Conservation (phyloP, 495 filamentous ascomycete species). For the Neurospora terricola region DNA sequence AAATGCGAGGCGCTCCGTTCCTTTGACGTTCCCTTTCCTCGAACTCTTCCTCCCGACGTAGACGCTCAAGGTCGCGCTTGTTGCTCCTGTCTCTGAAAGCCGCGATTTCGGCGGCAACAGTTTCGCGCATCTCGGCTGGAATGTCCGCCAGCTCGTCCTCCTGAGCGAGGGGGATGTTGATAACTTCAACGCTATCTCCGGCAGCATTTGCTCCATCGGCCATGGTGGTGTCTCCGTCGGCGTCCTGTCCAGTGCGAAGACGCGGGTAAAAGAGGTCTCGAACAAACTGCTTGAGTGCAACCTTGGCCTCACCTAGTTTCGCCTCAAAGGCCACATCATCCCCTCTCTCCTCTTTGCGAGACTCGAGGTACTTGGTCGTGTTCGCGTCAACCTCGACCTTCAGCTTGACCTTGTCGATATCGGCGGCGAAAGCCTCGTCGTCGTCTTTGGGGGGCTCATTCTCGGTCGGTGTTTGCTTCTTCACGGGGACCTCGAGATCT, state of each 20-base stretch:
- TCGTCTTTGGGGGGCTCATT: constrained; percentile 31
- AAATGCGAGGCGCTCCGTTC: constrained; percentile 53
- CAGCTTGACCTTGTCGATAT: constrained; percentile 59
- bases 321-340: constrained; percentile 60
- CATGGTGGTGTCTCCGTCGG: constrained; percentile 61
- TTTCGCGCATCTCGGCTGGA: constrained; percentile 93
- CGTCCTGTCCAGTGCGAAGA: constrained; percentile 38
- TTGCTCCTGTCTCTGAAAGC: constrained; percentile 89
- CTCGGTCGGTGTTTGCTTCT: constrained; percentile 50
- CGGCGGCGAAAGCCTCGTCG: constrained; percentile 43
- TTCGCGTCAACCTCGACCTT: constrained; percentile 74
- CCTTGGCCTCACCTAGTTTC: constrained; percentile 56
- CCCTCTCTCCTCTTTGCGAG: constrained; percentile 55
- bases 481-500: constrained; percentile 76
- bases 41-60: constrained; percentile 81
- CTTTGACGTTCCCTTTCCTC: constrained; percentile 76
- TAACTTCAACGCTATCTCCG: constrained; percentile 63
- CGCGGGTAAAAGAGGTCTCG: constrained; percentile 63
- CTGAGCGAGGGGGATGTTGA: constrained; percentile 79
- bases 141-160: constrained; percentile 97
- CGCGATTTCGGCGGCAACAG: constrained; percentile 86
- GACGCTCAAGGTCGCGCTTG: constrained; percentile 74
- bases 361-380: constrained; percentile 70
- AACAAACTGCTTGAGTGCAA: constrained; percentile 52
- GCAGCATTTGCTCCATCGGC: constrained; percentile 47